Conservation (phyloP, 495 filamentous ascomycete genomes). For the Cairneyella variabilis region DNA sequence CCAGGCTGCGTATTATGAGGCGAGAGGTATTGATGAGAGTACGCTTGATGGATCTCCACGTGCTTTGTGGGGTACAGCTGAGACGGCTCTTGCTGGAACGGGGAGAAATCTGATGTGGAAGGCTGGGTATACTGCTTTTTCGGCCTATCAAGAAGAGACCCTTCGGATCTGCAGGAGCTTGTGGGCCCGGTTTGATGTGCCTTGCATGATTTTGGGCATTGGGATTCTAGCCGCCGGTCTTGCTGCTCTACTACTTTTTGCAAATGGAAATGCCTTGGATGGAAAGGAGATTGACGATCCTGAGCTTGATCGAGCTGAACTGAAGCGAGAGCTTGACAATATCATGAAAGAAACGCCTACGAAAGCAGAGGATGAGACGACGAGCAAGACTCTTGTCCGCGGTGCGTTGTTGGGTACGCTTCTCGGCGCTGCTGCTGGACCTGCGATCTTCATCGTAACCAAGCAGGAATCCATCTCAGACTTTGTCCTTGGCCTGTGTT, state of each 20-base stretch:
- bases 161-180: constrained; percentile 75
- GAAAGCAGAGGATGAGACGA: constrained; percentile 17
- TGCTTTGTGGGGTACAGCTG: constrained; percentile 52
- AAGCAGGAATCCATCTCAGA: constrained; percentile 25
- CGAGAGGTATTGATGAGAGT: constrained; percentile 58
- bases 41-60: constrained; percentile 50
- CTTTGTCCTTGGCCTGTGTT: constrained; percentile 33
- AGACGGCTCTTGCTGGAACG: constrained; percentile 31
- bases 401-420: constrained; percentile 27
- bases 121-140: constrained; percentile 55
- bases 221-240: constrained; percentile 64
- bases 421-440: constrained; percentile 23
- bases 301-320: constrained; percentile 22
- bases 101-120: constrained; percentile 31
- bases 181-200: constrained; percentile 88
- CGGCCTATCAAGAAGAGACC: constrained; percentile 71
- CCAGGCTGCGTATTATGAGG: constrained; percentile 55
- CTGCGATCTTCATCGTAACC: constrained; percentile 21
- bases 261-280: constrained; percentile 32
- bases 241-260: constrained; percentile 64
- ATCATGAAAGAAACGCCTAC: constrained; percentile 11
- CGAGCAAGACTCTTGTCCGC: constrained; percentile 24
- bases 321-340: constrained; percentile 20
- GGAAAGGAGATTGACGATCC: constrained; percentile 16
- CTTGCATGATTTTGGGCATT: constrained; percentile 79